Base-by-base conservation (phyloP, 768 basidiomycete species). In the Boletus rubroflammeus region DNA sequence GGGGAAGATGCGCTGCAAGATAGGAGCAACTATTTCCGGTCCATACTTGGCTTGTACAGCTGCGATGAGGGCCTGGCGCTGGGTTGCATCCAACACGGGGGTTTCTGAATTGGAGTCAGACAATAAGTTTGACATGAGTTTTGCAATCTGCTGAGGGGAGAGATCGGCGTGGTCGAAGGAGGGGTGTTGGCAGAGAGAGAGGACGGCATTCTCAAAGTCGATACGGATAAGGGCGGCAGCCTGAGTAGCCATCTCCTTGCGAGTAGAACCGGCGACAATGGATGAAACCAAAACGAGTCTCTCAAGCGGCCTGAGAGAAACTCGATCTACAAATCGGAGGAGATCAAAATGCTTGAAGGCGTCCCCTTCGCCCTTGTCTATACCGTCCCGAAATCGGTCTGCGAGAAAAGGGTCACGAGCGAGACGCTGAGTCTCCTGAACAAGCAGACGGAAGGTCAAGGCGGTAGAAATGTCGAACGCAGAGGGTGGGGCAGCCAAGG, bases 351-450 rank as follows among this genome's bases (percentile, higher is more conserved):
- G 79, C 53, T 88, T 82, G 69, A 93, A 91, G 49, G 84, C 75
- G 57, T 92, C 88, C 43, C 88, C 90, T 67, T 93, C 90, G 48
- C 86, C 90, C 68, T 85, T 89, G 78, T 93, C 89, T 53, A 95
- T 82, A 45, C 88, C 90, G 70, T 93, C 91, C 56, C 90, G 83
- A 72, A 94, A 95, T 59, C 92, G 84, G 75, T 92, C 90, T 50
- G 93, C 89, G 43, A 93, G 82, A 69, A 85, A 86, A 56, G 93
- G 93, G 78, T 94, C 93, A 57, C 90, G 87, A 60, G 91, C 88
- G 48, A 95, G 84, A 47, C 92, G 84, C 64, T 92, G 89, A 1
- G 84, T 89, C 74, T 94, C 93, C 73, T 93, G 90, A 31, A 89
- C 82, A 25, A 95, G 81, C 19, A 95, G 79, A 36, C 90, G 87